These are phyloP conservation scores for Jaapia argillacea DNA, from an alignment of 768 basidiomycete species.

Conservation along the genomic window DNA sequence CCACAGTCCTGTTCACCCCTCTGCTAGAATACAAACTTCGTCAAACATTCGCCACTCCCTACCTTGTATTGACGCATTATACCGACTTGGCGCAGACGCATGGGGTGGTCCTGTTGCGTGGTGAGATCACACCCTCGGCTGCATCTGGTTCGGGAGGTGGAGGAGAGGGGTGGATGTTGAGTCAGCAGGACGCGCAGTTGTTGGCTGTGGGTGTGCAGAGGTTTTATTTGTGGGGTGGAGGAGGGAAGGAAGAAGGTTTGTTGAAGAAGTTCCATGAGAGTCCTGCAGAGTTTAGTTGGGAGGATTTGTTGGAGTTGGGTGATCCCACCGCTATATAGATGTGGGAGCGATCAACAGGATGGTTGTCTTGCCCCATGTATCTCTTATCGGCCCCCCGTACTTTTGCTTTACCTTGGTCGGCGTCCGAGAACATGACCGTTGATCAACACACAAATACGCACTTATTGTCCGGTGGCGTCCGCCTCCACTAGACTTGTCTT, in stretches of 20 bases:
- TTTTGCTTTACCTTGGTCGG: no score
- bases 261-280: constrained; percentile 68
- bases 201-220: constrained; percentile 74
- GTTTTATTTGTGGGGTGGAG: constrained; percentile 66
- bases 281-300: constrained; percentile 76
- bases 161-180: constrained; percentile 47
- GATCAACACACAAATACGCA: no score
- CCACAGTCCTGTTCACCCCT: constrained; percentile 87
- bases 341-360: no score
- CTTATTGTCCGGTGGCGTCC: no score
- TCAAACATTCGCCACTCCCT: constrained; percentile 79
- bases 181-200: constrained; percentile 76
- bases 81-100: constrained; percentile 79
- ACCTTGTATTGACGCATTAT: constrained; percentile 85
- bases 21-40: constrained; percentile 89
- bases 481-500: no score
- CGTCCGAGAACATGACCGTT: no score
- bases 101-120: constrained; percentile 76
- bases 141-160: constrained; percentile 21
- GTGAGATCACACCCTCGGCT: constrained; percentile 76
- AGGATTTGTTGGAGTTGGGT: constrained; percentile 52
- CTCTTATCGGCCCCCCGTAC: no score
- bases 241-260: constrained; percentile 29
- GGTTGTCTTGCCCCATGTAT: no score
- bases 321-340: no score